phyloP scores from a whole-genome alignment of 768 basidiomycete genomes.

The Phylloporus sp. region DNA sequence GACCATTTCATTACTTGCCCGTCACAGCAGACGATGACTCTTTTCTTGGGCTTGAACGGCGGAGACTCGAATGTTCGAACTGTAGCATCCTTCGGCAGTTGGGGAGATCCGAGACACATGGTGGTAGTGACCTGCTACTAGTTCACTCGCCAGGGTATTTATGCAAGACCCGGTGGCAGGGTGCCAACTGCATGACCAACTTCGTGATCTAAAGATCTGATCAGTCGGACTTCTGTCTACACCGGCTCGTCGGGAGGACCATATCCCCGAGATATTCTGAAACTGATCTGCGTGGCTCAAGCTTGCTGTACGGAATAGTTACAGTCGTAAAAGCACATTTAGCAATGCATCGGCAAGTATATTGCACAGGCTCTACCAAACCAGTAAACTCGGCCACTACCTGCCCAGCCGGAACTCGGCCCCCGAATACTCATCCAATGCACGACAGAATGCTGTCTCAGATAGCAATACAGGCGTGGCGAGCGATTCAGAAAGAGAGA shows the following conservation, averaged over 20 bases:
- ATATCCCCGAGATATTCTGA: not conserved
- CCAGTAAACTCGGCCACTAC: constrained; percentile 30
- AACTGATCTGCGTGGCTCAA: not conserved
- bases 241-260: not conserved
- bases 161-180: constrained; percentile 8
- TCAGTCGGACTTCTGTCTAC: not conserved
- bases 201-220: not conserved
- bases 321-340: not conserved
- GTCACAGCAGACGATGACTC: constrained; percentile 71
- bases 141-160: constrained; percentile 18
- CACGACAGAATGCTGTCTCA: constrained; percentile 58
- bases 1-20: constrained; percentile 41
- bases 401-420: constrained; percentile 80
- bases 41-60: constrained; percentile 38
- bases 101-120: constrained; percentile 11
- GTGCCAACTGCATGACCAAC: not conserved
- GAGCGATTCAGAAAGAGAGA: not conserved
- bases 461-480: constrained; percentile 32
- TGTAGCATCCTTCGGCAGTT: not conserved
- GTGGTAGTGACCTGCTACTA: not conserved
- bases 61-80: not conserved
- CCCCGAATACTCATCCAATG: constrained; percentile 65
- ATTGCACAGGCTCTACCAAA: constrained; percentile 7
- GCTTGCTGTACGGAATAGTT: constrained; percentile 1
- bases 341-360: not conserved